Evolutionary conservation across 2,329 filamentous ascomycete species (phyloP), one percentile per base, ranked within the genome.

Genomic region (Beauveria sp.): DNA sequence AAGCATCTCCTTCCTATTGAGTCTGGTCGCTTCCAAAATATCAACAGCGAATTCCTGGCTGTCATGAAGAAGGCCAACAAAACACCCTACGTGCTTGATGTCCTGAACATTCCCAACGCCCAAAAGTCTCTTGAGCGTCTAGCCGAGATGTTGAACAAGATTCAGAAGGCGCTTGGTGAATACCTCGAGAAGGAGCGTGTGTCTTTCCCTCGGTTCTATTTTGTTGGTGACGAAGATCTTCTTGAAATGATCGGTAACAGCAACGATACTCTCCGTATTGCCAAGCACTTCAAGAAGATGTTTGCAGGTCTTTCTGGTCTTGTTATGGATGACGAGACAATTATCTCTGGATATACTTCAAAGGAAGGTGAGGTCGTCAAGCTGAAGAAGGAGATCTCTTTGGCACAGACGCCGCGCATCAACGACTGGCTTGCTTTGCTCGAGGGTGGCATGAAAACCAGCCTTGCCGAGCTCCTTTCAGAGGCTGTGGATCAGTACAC

Each of bases 231-330:
- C 70, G 96, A 99, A 72, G 95, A 99, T 75, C 79, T 99, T 62
- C 82, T 99, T 26, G 95, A 99, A 75, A 99, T 99, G 77, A 99
- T 99, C 66, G 95, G 95, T 72, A 99, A 99, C 75, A 98, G 93
- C 77, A 97, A 97, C 70, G 95, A 99, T 71, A 96, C 93, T 10
- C 79, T 95, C 64, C 92, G 95, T 60, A 96, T 99, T 67, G 91
- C 95, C 46, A 99, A 99, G 74, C 96, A 99, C 78, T 92, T 99
- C 80, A 93, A 96, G 74, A 99, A 99, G 81, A 99, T 99, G 95
- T 99, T 99, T 80, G 95, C 96, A 65, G 95, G 95, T 65, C 82
- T 99, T 53, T 93, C 89, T 5, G 95, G 95, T 3, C 83, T 99
- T 42, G 80, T 93, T 48, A 93, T 97, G 80, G 91, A 96, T 67